These are phyloP conservation scores for Lippia alba DNA, from an alignment of 305 asterid genomes.

Conservation along the genomic window DNA sequence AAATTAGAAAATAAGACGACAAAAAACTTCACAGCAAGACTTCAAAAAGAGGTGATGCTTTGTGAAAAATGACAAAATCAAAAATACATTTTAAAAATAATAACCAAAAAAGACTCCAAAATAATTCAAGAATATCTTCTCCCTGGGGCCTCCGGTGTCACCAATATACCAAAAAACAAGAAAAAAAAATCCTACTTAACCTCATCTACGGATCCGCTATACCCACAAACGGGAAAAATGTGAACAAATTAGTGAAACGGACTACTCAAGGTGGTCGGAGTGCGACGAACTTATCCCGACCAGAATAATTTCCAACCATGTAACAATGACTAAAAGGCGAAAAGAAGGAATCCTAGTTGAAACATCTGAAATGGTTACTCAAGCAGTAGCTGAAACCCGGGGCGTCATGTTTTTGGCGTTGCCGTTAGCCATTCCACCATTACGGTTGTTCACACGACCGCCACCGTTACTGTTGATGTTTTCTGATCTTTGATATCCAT, in stretches of 20 bases:
- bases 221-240: slow-evolving; percentile 42
- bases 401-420: slow-evolving; percentile 60
- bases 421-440: slow-evolving; percentile 61
- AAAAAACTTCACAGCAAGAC: slow-evolving; percentile 24
- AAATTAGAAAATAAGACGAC: too few relatives aligned
- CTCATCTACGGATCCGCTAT: slow-evolving; percentile 40
- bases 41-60: slow-evolving; percentile 1
- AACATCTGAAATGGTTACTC: slow-evolving; percentile 37
- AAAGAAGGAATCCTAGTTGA: slow-evolving; percentile 33
- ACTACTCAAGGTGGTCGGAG: too few relatives aligned
- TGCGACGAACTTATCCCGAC: not conserved
- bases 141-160: slow-evolving; percentile 19
- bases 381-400: slow-evolving; percentile 73
- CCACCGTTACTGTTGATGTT: slow-evolving; percentile 48
- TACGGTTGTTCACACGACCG: slow-evolving; percentile 60
- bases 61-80: slow-evolving; percentile 16
- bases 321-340: slow-evolving; percentile 29
- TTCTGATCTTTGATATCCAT: slow-evolving; percentile 66
- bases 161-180: slow-evolving; percentile 11
- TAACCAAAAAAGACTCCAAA: slow-evolving; percentile 15
- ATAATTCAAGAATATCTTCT: slow-evolving; percentile 15
- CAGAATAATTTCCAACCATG: slow-evolving; percentile 33
- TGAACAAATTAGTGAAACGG: slow-evolving; percentile 33
- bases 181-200: slow-evolving; percentile 21
- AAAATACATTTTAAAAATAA: slow-evolving; percentile 19